Percentiles rank a stretch among this genome's conserved stretches.
Conservation (phyloP, 2,329 filamentous ascomycete species). For the Aspergillus felis region DNA sequence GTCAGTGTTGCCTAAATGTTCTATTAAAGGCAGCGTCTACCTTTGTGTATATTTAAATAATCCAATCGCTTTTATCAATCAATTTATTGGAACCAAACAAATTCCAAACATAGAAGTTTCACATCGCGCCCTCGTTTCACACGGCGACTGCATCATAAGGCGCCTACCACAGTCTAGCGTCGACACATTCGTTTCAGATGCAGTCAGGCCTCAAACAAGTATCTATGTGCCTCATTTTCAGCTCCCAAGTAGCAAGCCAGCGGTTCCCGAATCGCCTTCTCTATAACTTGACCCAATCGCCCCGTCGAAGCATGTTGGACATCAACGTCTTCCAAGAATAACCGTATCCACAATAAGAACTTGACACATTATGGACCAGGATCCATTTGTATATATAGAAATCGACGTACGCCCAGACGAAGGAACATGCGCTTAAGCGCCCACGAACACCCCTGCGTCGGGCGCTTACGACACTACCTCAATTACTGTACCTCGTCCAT, state of each 20-base stretch:
- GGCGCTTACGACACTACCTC: neutral
- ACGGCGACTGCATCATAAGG: neutral
- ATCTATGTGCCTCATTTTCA: neutral
- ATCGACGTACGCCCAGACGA: neutral
- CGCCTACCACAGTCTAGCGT: neutral
- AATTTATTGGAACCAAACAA: neutral
- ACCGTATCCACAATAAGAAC: neutral
- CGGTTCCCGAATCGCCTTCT: neutral
- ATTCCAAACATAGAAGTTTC: neutral
- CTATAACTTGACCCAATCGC: neutral
- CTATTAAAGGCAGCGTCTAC: neutral
- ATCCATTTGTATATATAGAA: neutral
- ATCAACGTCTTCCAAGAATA: neutral
- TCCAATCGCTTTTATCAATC: neutral
- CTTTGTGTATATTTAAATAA: neutral
- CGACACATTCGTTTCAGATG: neutral
- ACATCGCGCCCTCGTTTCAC: neutral
- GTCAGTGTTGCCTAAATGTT: constrained; percentile 22
- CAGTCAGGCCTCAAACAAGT: neutral
- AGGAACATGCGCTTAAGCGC: neutral
- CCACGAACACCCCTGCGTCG: neutral
- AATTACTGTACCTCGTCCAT: neutral
- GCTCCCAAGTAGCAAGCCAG: neutral
- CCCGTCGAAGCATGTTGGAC: neutral
- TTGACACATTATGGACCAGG: neutral